A percentile compares a stretch with the other conserved stretches of the same genome.
phyloP scores from a whole-genome alignment of 2,329 filamentous ascomycete species.

The Pseudodiploospora longispora region DNA sequence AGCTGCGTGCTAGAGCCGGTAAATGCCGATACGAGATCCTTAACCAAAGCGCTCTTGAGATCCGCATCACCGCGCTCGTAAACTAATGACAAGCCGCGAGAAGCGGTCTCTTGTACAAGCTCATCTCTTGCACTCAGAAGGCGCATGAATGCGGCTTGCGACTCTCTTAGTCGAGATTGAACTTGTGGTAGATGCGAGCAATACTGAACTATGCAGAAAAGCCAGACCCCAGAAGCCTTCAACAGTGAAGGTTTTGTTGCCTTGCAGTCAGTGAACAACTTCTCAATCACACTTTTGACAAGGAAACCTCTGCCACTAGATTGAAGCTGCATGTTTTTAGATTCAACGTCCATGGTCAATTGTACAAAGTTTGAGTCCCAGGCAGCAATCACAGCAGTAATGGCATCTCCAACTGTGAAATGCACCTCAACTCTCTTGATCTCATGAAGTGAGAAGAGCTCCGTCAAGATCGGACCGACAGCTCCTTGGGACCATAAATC shows the following conservation, averaged over 20 bases:
- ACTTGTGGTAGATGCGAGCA: constrained; percentile 72
- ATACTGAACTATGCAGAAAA: constrained; percentile 84
- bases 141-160: constrained; percentile 79
- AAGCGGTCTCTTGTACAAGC: constrained; percentile 91
- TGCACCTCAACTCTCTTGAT: constrained; percentile 80
- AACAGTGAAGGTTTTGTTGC: constrained; percentile 81
- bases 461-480: constrained; percentile 52
- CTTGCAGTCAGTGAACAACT: constrained; percentile 68
- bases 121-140: constrained; percentile 85
- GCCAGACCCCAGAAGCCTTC: constrained; percentile 92
- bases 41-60: constrained; percentile 74
- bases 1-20: constrained; percentile 67
- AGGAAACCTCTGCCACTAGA: constrained; percentile 32
- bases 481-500: constrained; percentile 27
- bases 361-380: constrained; percentile 79
- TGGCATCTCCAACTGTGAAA: constrained; percentile 82
- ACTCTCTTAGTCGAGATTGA: constrained; percentile 65
- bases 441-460: constrained; percentile 71
- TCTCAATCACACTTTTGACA: constrained; percentile 55
- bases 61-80: constrained; percentile 84
- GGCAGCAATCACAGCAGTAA: constrained; percentile 67
- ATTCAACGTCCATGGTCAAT: constrained; percentile 67
- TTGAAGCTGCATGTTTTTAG: constrained; percentile 24
- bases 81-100: constrained; percentile 80
- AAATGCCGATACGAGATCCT: constrained; percentile 82